These are phyloP conservation scores for Backusella tuberculispora DNA, from an alignment of 192 early-diverging fungal genomes.

Conservation along the genomic window DNA sequence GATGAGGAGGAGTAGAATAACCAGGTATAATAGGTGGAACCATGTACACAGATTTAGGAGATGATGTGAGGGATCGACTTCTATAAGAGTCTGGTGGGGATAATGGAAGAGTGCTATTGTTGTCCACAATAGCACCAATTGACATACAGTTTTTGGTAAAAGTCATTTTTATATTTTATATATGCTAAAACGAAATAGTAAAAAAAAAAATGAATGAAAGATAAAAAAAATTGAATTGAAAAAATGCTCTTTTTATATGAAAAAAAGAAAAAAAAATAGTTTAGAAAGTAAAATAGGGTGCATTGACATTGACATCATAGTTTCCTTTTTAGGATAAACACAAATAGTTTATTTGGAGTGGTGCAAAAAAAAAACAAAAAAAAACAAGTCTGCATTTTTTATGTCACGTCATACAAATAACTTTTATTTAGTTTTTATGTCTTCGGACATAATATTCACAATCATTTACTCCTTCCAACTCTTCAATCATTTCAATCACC, in stretches of 20 bases:
- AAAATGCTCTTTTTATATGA: background rate
- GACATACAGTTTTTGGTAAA: constrained; percentile 2
- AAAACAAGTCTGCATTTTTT: background rate
- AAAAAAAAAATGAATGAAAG: background rate
- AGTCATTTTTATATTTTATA: constrained; percentile 5
- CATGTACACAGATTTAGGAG: background rate
- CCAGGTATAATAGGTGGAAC: background rate
- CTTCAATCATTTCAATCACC: constrained; percentile 77
- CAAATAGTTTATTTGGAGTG: constrained; percentile 1
- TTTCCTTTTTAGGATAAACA: background rate
- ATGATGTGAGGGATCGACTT: background rate
- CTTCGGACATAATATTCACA: constrained; percentile 59
- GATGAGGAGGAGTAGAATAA: background rate
- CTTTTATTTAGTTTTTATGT: background rate
- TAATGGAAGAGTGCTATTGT: background rate
- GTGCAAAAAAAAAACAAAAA: background rate
- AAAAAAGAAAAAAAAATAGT: background rate
- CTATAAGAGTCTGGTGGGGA: constrained; percentile 18
- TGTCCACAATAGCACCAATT: constrained; percentile 1
- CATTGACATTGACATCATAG: constrained; percentile 22
- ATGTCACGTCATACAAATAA: no score
- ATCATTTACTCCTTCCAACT: constrained; percentile 65
- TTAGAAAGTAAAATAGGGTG: constrained; percentile 2
- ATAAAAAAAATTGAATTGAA: background rate
- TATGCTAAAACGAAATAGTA: background rate